These are phyloP conservation scores for Plasmodium berghei DNA, from an alignment of 169 alveolate genomes.

Conservation along the genomic window DNA sequence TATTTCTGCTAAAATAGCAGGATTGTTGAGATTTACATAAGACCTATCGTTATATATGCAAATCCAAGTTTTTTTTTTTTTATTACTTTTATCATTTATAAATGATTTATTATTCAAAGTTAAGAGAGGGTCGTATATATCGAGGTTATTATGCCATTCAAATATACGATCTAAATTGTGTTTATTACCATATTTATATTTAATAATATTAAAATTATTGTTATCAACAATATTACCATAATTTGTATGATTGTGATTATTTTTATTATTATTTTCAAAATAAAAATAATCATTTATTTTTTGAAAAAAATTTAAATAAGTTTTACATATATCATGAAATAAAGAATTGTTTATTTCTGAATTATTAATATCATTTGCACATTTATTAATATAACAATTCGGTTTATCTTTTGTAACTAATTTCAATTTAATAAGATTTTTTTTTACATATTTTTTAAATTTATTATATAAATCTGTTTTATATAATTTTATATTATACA, in stretches of 20 bases:
- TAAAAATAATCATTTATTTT: not conserved
- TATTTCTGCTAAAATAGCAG: constrained; percentile 13
- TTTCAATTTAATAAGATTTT: constrained; percentile 4
- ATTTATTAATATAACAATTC: constrained; percentile 6
- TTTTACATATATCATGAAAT: constrained; percentile 27
- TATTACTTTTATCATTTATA: not conserved
- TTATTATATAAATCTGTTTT: not conserved
- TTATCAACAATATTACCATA: not conserved
- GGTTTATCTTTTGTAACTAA: constrained; percentile 16
- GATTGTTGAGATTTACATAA: constrained; percentile 24
- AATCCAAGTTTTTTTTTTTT: constrained; percentile 5
- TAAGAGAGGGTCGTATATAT: constrained; percentile 40
- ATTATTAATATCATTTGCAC: not conserved
- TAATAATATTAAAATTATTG: not conserved
- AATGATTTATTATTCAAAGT: constrained; percentile 11
- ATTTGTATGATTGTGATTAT: no score
- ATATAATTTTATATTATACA: constrained; percentile 16
- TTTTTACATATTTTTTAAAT: constrained; percentile 21
- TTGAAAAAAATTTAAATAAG: not conserved
- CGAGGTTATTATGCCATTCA: constrained; percentile 52
- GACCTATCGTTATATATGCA: constrained; percentile 58
- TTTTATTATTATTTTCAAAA: not conserved
- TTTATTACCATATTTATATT: not conserved
- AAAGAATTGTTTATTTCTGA: not conserved
- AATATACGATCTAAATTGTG: not conserved